Evolutionary conservation across 2,329 filamentous ascomycete genomes (phyloP), one percentile per base, ranked within the genome.

Genomic region (Bertia moriformis): DNA sequence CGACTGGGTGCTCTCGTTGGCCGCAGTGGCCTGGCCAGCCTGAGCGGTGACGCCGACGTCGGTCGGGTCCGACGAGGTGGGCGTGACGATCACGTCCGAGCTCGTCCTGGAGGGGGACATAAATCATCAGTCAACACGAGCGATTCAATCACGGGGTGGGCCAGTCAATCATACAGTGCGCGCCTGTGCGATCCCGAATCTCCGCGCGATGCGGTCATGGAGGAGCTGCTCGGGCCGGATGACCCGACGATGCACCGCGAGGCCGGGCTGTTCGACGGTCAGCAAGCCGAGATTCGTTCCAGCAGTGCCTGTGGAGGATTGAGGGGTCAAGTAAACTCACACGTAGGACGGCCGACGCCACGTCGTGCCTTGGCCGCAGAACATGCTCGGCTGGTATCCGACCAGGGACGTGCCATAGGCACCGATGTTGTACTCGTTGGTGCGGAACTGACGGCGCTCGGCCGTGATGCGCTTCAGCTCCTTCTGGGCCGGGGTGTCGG

Each of bases 401-500:
- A 79, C 71, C 43, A 71, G 66, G 37, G 71, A 65, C 43, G 73
- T 77, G 43, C 76, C 76, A 48, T 80, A 80, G 33, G 76, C 76
- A 42, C 76, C 73, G 44, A 79, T 78, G 50, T 88, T 88, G 62
- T 96, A 96, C 65, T 96, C 91, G 42, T 91, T 91, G 42, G 89
- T 91, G 43, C 91, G 85, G 63, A 94, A 96, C 53, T 93, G 86
- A 44, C 91, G 87, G 42, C 88, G 85, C 56, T 94, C 87, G 20
- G 91, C 87, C 32, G 89, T 96, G 55, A 95, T 83, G 46, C 91
- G 83, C 71, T 98, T 98, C 49, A 98, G 71, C 55, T 91, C 78
- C 67, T 98, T 98, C 61, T 98, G 91, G 45, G 89, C 83, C 40
- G 91, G 85, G 27, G 91, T 98, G 54, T 98, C 91, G 45, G 93